Evolutionary conservation across 306 rosid genomes (phyloP).

Genomic region (Vigna angularis): DNA sequence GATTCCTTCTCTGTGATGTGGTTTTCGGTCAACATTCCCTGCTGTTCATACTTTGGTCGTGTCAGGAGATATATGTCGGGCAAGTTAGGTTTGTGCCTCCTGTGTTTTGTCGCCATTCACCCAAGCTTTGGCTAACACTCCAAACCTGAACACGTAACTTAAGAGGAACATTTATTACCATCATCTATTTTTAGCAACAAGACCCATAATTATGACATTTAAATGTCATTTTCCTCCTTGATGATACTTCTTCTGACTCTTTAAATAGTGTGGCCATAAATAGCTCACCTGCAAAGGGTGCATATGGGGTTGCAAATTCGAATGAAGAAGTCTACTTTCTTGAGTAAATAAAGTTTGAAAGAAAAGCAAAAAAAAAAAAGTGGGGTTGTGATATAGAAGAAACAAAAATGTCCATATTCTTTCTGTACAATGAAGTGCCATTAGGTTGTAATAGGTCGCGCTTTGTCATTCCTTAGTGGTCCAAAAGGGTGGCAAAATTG

Average conservation of each 20-base stretch:
- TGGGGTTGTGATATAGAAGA: constrained; percentile 9
- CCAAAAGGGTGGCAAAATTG: constrained; percentile 50
- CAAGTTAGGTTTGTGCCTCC: constrained; percentile 6
- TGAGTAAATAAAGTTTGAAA: neutral
- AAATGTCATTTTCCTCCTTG: constrained; percentile 8
- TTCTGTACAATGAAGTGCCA: constrained; percentile 3
- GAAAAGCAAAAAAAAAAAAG: constrained; percentile 7
- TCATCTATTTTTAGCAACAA: neutral
- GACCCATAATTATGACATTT: neutral
- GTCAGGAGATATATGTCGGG: constrained; percentile 33
- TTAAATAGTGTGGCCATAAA: neutral
- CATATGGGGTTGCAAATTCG: neutral
- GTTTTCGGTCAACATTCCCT: constrained; percentile 29
- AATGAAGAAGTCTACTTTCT: constrained; percentile 12
- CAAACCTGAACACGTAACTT: neutral
- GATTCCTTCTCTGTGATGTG: constrained; percentile 21
- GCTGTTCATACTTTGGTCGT: constrained; percentile 19
- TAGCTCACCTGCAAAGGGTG: constrained; percentile 26
- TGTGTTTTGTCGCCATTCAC: neutral
- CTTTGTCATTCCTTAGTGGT: constrained; percentile 47
- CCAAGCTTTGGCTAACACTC: neutral
- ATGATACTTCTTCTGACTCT: constrained; percentile 30
- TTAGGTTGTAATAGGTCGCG: constrained; percentile 23
- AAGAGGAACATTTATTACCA: constrained; percentile 4
- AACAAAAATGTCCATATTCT: constrained; percentile 8